Percentiles rank a stretch among this genome's conserved stretches.
phyloP scores from a whole-genome alignment of 768 basidiomycete genomes.

The Pleurotus ostreatus region DNA sequence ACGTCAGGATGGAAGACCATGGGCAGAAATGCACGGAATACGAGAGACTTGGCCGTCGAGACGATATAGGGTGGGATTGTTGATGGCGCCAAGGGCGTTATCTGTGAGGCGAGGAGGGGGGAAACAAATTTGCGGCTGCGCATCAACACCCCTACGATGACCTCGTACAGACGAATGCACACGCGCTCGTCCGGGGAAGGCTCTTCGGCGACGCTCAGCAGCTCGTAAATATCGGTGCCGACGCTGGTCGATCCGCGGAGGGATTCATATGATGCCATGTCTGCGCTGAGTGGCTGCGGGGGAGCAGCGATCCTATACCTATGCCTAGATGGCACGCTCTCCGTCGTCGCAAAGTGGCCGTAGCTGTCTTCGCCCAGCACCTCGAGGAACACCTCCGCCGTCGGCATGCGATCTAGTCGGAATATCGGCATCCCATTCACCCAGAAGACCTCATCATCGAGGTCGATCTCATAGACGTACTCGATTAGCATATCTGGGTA shows the following conservation, averaged over 20 bases:
- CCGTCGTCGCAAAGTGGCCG: not conserved
- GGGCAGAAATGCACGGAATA: not conserved
- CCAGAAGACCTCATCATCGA: conserved; percentile 2
- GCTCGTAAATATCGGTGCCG: too few relatives aligned
- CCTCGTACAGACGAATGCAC: too few relatives aligned
- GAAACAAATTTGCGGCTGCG: too few relatives aligned
- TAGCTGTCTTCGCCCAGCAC: not conserved
- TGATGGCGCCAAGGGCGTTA: not conserved
- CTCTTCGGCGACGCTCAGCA: not conserved
- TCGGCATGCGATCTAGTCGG: conserved; percentile 5
- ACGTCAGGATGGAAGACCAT: not conserved
- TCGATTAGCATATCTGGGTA: not conserved
- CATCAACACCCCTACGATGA: too few relatives aligned
- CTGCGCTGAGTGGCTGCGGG: too few relatives aligned
- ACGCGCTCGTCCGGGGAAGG: not conserved
- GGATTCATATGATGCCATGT: too few relatives aligned
- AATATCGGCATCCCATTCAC: conserved; percentile 2
- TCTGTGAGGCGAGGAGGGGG: not conserved
- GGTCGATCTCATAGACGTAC: conserved; percentile 3
- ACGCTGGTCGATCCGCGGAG: too few relatives aligned
- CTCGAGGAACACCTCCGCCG: not conserved
- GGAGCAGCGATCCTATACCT: too few relatives aligned
- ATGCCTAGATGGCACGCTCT: too few relatives aligned
- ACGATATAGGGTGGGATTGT: not conserved
- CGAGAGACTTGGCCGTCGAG: not conserved